phyloP scores from a whole-genome alignment of 768 basidiomycete species.

The Dendrothele bispora region DNA sequence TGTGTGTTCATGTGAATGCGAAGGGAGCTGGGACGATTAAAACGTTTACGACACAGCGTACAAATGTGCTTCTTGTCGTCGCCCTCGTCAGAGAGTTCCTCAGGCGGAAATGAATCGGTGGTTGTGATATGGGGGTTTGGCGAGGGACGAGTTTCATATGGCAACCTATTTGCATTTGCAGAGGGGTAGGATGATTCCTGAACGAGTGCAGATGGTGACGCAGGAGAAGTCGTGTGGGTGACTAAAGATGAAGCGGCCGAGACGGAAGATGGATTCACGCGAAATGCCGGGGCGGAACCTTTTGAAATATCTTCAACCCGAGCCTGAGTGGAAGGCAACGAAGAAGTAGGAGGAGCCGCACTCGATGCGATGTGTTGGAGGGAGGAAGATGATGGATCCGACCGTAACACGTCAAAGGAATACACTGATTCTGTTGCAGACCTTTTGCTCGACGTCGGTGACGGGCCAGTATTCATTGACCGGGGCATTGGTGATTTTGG shows the following conservation, averaged over 20 bases:
- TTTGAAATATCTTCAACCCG: not conserved
- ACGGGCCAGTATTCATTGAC: no score
- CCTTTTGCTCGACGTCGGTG: not conserved
- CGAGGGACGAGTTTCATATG: slow-evolving; percentile 15
- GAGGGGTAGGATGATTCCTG: not conserved
- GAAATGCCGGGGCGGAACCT: slow-evolving; percentile 1
- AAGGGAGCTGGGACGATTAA: slow-evolving; percentile 69
- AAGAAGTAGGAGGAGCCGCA: not conserved
- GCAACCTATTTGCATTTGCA: slow-evolving; percentile 13
- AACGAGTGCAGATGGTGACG: not conserved
- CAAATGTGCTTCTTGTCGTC: slow-evolving; percentile 49
- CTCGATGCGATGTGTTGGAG: slow-evolving; percentile 7
- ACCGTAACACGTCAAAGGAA: slow-evolving; percentile 7
- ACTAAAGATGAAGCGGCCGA: not conserved
- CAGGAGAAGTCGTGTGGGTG: not conserved
- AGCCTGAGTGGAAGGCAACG: not conserved
- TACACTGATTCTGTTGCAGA: not conserved
- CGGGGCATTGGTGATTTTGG: not conserved
- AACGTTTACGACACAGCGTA: slow-evolving; percentile 58
- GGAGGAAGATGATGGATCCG: slow-evolving; percentile 8
- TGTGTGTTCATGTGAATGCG: slow-evolving; percentile 69
- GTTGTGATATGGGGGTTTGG: slow-evolving; percentile 12
- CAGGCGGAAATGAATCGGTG: slow-evolving; percentile 17
- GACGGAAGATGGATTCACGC: not conserved
- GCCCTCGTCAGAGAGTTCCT: slow-evolving; percentile 19